Evolutionary conservation across 805 yeast species (phyloP), one percentile per base, ranked within the genome.

Genomic region (Teunomyces funiuensis): DNA sequence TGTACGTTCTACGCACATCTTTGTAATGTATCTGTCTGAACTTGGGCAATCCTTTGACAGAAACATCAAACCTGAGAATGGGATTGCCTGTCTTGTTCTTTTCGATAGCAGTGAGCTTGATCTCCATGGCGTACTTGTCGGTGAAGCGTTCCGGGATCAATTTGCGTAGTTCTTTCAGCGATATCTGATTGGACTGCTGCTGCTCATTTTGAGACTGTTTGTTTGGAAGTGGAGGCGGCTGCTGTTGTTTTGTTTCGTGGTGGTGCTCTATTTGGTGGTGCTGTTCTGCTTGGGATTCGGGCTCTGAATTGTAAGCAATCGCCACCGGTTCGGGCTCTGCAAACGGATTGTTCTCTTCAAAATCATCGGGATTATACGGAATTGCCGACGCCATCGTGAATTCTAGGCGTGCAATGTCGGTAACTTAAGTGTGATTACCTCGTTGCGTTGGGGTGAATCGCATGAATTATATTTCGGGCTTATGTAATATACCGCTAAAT

Each of bases 1-100:
- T 75, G 57, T 80, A 85, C 0, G 96, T 83, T 44, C 97, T 77
- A 50, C 96, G 80, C 11, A 91, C 68, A 42, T 83, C 90, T 41
- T 81, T 79, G 61, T 85, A 89, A 6, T 62, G 60, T 6, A 77
- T 65, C 48, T 85, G 88, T 44, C 97, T 72, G 60, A 80, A 93
- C 28, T 82, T 78, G 11, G 95, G 90, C 25, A 90, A 65, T 31
- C 85, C 87, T 8, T 48, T 47, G 15, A 69, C 65, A 3, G 45
- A 36, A 14, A 63, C 73, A 53, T 86, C 88, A 49, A 91, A 82
- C 47, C 82, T 75, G 41, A 91, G 66, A 6, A 86, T 82, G 4
- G 97, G 97, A 53, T 88, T 88, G 43, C 83, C 88, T 38, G 75
- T 76, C 57, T 80, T 83, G 42, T 74, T 76, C 51, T 82, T 76